Conservation (phyloP, 2,329 filamentous ascomycete species). For the Nothophaeocryptopus gaeumannii region DNA sequence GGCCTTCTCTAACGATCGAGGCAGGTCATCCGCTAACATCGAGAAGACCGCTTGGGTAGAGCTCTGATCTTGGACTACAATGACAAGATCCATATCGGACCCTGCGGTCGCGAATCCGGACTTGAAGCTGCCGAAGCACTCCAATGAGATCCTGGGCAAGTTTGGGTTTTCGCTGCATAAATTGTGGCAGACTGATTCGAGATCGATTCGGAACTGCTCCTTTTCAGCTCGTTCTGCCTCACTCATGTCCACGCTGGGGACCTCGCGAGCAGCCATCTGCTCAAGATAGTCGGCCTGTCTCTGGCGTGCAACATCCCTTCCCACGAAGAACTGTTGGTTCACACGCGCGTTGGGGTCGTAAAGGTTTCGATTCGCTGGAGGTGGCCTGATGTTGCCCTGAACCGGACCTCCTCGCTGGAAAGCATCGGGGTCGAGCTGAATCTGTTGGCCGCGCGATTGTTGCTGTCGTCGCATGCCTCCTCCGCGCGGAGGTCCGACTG, state of each 20-base stretch:
- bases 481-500: slow-evolving; percentile 6
- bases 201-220: slow-evolving; percentile 62
- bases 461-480: slow-evolving; percentile 17
- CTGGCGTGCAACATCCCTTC: slow-evolving; percentile 20
- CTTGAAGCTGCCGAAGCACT: slow-evolving; percentile 76
- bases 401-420: slow-evolving; percentile 29
- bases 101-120: slow-evolving; percentile 83
- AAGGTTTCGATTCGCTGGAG: slow-evolving; percentile 22
- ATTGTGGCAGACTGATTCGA: slow-evolving; percentile 64
- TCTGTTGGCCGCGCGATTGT: slow-evolving; percentile 18
- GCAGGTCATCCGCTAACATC: slow-evolving; percentile 57
- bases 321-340: slow-evolving; percentile 11
- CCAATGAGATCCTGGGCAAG: slow-evolving; percentile 58
- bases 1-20: slow-evolving; percentile 70
- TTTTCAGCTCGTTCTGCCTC: slow-evolving; percentile 65
- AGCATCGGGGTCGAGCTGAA: slow-evolving; percentile 31
- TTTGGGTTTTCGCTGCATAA: slow-evolving; percentile 52
- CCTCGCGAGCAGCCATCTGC: slow-evolving; percentile 43
- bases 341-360: slow-evolving; percentile 28
- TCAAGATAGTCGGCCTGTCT: slow-evolving; percentile 45
- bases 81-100: slow-evolving; percentile 87
- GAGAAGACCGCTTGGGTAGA: slow-evolving; percentile 28
- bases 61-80: slow-evolving; percentile 56
- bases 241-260: slow-evolving; percentile 62
- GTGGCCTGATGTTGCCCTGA: slow-evolving; percentile 19